A percentile compares a stretch with the other conserved stretches of the same genome.
Evolutionary conservation across 1,284 basidiomycete genomes (phyloP).

Genomic region (Sutorius eximius): DNA sequence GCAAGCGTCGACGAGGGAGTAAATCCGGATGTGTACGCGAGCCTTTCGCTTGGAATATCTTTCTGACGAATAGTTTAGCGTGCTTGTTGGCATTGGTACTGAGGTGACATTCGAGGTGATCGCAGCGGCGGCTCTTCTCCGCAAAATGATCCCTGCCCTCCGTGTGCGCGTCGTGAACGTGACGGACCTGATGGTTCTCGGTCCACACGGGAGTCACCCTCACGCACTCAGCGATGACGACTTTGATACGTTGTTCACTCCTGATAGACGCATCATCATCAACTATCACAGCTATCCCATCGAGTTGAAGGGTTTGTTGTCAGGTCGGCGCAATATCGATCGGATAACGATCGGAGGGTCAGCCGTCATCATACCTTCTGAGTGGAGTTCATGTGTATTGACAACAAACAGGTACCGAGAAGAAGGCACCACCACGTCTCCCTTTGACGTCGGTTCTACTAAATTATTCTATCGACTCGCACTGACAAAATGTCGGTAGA

Average conservation of each 20-base stretch:
- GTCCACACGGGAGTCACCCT: constrained; percentile 66
- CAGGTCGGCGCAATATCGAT: constrained; percentile 51
- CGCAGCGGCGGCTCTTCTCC: constrained; percentile 73
- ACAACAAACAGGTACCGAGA: constrained; percentile 60
- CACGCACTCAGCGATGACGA: constrained; percentile 68
- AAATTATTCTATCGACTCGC: background rate
- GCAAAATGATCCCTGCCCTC: constrained; percentile 59
- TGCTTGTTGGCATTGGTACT: constrained; percentile 73
- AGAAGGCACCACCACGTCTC: constrained; percentile 74
- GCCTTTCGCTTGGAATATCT: background rate
- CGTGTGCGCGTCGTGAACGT: constrained; percentile 82
- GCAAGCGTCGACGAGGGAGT: constrained; percentile 67
- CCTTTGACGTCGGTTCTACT: constrained; percentile 52
- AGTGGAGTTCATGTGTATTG: constrained; percentile 41
- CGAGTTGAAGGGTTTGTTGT: constrained; percentile 64
- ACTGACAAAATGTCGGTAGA: constrained; percentile 38
- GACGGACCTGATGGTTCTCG: constrained; percentile 80
- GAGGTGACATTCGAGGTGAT: constrained; percentile 78
- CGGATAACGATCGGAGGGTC: constrained; percentile 56
- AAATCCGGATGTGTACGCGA: constrained; percentile 59
- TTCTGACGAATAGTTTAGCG: constrained; percentile 36
- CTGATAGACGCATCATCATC: constrained; percentile 68
- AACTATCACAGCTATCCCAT: constrained; percentile 86
- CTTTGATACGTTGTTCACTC: constrained; percentile 72
- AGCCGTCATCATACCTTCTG: constrained; percentile 26